These are phyloP conservation scores for Haplosporangium sp. DNA, from an alignment of 371 early-diverging fungal genomes.

Conservation along the genomic window DNA sequence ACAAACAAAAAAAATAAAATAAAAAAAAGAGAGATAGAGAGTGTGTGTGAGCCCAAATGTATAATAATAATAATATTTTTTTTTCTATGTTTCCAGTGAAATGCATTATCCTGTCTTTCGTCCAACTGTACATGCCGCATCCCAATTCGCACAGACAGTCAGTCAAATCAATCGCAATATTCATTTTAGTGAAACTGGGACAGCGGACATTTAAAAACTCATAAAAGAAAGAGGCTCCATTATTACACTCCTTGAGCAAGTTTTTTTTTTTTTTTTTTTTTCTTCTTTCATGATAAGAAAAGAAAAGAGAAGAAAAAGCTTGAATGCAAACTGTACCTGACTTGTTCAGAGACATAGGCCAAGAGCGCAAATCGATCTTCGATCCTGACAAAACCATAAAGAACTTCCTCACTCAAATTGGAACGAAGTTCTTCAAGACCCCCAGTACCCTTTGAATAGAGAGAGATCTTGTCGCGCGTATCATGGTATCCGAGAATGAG, in stretches of 20 bases:
- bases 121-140: background rate
- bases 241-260: background rate
- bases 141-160: slow-evolving; percentile 6
- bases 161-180: background rate
- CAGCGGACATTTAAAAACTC: slow-evolving; percentile 12
- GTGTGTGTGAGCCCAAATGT: background rate
- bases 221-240: background rate
- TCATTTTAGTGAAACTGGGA: background rate
- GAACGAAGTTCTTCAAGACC: slow-evolving; percentile 72
- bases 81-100: too few species aligned
- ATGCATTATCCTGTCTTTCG: background rate
- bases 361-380: slow-evolving; percentile 74
- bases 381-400: slow-evolving; percentile 73
- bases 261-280: background rate
- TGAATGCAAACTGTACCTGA: slow-evolving; percentile 61
- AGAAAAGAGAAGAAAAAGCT: too few species aligned
- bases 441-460: slow-evolving; percentile 71
- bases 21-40: background rate
- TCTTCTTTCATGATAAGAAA: background rate
- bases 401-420: slow-evolving; percentile 71
- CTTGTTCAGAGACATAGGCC: slow-evolving; percentile 75
- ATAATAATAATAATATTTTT: too few species aligned
- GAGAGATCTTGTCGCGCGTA: slow-evolving; percentile 74
- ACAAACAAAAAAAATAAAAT: background rate
- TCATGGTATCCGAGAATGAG: slow-evolving; percentile 77